Evolutionary conservation across 2,329 filamentous ascomycete species (phyloP), one percentile per base, ranked within the genome.

Genomic region (Lecanicillium sp.): DNA sequence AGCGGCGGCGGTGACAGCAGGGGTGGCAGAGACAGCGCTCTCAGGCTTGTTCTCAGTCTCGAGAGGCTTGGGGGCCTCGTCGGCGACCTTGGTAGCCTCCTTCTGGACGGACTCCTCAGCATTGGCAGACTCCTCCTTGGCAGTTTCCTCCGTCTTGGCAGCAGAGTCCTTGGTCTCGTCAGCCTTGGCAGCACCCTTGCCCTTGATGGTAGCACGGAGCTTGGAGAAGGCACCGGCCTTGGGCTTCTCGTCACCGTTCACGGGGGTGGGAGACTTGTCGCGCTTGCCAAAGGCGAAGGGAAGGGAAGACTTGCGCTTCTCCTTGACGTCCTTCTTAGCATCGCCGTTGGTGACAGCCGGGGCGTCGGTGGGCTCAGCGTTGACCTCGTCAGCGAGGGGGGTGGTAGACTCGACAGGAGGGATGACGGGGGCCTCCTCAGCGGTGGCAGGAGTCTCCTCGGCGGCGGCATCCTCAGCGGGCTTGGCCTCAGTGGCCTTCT

Each of bases 271-370:
- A 27, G 62, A 63, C 64, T 75, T 74, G 61, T 84, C 81, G 73
- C 90, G 90, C 75, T 87, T 84, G 53, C 86, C 79, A 55, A 79
- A 81, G 53, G 78, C 79, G 65, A 94, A 94, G 35, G 73, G 72
- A 8, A 78, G 62, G 55, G 89, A 81, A 49, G 86, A 92, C 64
- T 80, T 79, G 62, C 87, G 85, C 84, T 94, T 94, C 64, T 77
- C 72, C 79, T 87, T 88, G 50, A 71, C 59, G 46, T 77, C 74
- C 64, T 78, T 77, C 61, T 77, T 77, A 40, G 65, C 49, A 64
- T 80, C 77, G 22, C 22, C 22, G 22, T 25, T 25, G 22, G 22
- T 25, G 44, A 61, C 58, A 40, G 65, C 53, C 33, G 46, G 60
- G 17, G 62, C 62, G 59, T 75, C 71, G 29, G 65, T 57, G 19